Evolutionary conservation across 495 filamentous ascomycete genomes (phyloP).

Genomic region (Aeminium ludgeri): DNA sequence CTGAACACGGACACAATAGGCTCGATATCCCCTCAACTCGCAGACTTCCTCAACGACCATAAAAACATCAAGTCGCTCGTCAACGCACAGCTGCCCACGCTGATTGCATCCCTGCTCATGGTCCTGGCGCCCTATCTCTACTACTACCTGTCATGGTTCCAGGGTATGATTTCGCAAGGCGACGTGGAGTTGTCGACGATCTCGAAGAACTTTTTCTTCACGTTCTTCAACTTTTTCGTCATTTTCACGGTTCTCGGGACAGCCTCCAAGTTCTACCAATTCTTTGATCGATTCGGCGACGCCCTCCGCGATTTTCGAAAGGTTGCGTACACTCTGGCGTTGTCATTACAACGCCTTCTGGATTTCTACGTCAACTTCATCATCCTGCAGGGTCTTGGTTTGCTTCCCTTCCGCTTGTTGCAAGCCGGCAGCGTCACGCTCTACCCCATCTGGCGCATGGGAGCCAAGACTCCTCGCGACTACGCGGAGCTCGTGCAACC

Average conservation of each 20-base stretch:
- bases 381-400: constrained; percentile 75
- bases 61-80: constrained; percentile 57
- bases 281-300: constrained; percentile 53
- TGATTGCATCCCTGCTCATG: constrained; percentile 68
- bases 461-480: constrained; percentile 80
- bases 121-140: constrained; percentile 87
- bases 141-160: constrained; percentile 39
- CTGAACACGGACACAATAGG: constrained; percentile 63
- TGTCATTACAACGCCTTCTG: constrained; percentile 51
- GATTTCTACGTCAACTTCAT: constrained; percentile 91
- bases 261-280: constrained; percentile 48
- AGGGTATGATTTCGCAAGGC: constrained; percentile 87
- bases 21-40: constrained; percentile 54
- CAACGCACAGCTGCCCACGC: constrained; percentile 71
- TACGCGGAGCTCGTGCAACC: constrained; percentile 71
- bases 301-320: constrained; percentile 59
- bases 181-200: constrained; percentile 92
- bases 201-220: constrained; percentile 99
- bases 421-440: constrained; percentile 73
- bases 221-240: constrained; percentile 97
- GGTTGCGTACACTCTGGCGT: constrained; percentile 59
- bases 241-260: constrained; percentile 85
- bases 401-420: constrained; percentile 84
- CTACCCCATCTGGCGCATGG: constrained; percentile 63
- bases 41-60: constrained; percentile 46